A percentile compares a stretch with the other conserved stretches of the same genome.
phyloP scores from a whole-genome alignment of 176 grass and related monocot species.

The Calamus simplicifolius region DNA sequence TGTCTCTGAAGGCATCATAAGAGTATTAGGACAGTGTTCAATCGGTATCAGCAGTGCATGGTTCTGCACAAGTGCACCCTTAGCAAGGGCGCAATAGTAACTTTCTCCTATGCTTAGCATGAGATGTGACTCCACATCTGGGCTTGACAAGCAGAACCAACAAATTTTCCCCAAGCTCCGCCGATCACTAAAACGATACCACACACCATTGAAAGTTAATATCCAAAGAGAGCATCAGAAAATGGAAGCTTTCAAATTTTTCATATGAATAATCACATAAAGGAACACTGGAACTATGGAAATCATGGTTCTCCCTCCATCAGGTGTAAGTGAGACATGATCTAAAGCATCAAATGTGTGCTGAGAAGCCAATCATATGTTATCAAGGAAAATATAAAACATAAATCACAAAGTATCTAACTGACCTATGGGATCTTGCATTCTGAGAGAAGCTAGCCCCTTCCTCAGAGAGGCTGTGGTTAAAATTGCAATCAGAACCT shows the following conservation, averaged over 20 bases:
- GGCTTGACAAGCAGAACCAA: conserved; percentile 96
- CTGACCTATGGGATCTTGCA: conserved; percentile 45
- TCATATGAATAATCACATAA: no score
- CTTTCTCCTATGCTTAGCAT: conserved; percentile 68
- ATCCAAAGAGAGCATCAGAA: no score
- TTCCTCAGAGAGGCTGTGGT: conserved; percentile 55
- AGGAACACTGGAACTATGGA: no score
- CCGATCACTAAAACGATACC: conserved; percentile 14
- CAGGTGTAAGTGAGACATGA: no score
- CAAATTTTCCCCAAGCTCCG: conserved; percentile 49
- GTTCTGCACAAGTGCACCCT: conserved; percentile 74
- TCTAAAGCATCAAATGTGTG: no score
- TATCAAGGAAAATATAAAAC: conserved; percentile 1
- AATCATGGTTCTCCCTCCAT: no score
- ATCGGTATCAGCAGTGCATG: conserved; percentile 81
- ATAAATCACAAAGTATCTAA: conserved; percentile 8
- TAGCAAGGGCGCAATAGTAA: conserved; percentile 90
- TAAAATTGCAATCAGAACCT: conserved; percentile 63
- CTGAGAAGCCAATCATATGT: no score
- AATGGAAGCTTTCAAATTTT: no score
- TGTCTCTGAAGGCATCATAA: conserved; percentile 52
- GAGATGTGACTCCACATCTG: conserved; percentile 82
- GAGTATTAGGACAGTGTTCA: conserved; percentile 61
- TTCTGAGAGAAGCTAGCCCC: conserved; percentile 37
- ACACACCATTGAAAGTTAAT: no score